phyloP scores from a whole-genome alignment of 495 filamentous ascomycete species.

The Hypoxylon subgilvum region DNA sequence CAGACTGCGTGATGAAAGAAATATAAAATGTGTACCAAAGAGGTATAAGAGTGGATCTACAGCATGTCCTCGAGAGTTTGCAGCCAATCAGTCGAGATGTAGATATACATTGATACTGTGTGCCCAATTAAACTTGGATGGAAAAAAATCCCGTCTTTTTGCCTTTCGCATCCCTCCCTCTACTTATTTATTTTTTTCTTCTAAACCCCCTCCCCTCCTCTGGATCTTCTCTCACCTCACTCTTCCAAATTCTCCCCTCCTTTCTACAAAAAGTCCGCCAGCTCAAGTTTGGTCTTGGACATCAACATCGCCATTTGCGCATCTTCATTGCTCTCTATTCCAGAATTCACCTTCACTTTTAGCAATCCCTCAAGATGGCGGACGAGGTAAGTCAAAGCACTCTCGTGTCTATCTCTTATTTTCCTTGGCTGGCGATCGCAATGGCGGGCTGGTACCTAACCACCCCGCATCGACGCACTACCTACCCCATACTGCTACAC shows the following conservation, averaged over 20 bases:
- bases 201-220: conserved; percentile 34
- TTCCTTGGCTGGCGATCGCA: conserved; percentile 24
- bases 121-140: conserved; percentile 26
- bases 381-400: conserved; percentile 44
- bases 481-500: conserved; percentile 22
- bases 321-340: conserved; percentile 37
- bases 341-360: conserved; percentile 42
- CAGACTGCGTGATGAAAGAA: no score
- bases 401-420: conserved; percentile 10
- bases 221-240: conserved; percentile 38
- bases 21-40: conserved; percentile 26
- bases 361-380: conserved; percentile 56
- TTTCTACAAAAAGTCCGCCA: conserved; percentile 30
- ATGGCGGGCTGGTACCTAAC: conserved; percentile 28
- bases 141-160: conserved; percentile 36
- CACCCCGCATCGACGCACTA: conserved; percentile 22
- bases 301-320: conserved; percentile 33
- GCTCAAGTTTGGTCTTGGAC: conserved; percentile 33
- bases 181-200: conserved; percentile 19
- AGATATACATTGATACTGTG: conserved; percentile 16
- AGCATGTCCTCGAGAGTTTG: conserved; percentile 3
- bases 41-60: conserved; percentile 1
- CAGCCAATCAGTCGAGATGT: conserved; percentile 24
- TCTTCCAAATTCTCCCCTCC: conserved; percentile 10
- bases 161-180: conserved; percentile 19